These are phyloP conservation scores for Tylopilus sp. DNA, from an alignment of 1,284 basidiomycete species.

Conservation along the genomic window DNA sequence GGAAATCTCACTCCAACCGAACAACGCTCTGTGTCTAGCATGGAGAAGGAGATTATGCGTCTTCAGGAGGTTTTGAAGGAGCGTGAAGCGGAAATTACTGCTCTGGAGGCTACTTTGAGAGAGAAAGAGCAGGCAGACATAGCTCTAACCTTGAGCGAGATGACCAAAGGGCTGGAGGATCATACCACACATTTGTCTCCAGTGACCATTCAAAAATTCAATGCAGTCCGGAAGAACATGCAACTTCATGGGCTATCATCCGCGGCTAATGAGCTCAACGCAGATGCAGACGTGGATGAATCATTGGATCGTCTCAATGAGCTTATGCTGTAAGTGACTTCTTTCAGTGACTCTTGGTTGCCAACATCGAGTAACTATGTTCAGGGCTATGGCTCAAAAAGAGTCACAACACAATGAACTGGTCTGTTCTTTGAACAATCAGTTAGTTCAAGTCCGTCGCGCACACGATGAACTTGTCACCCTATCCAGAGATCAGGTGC, in stretches of 20 bases:
- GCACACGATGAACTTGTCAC: constrained; percentile 78
- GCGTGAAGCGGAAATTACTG: constrained; percentile 80
- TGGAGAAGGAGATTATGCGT: constrained; percentile 91
- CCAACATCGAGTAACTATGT: constrained; percentile 7
- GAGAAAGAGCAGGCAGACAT: constrained; percentile 38
- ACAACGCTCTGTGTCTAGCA: constrained; percentile 68
- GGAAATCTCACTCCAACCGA: constrained; percentile 44
- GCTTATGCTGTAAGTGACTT: constrained; percentile 70
- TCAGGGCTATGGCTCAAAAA: constrained; percentile 91
- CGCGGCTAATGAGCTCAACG: constrained; percentile 24
- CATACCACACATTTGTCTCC: constrained; percentile 52
- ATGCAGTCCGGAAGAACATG: constrained; percentile 64
- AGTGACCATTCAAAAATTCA: constrained; percentile 66
- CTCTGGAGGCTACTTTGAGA: constrained; percentile 67
- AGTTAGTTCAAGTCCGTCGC: constrained; percentile 66
- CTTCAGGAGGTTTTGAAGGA: constrained; percentile 85
- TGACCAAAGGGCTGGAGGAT: constrained; percentile 16
- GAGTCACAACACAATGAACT: constrained; percentile 80
- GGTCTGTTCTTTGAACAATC: constrained; percentile 64
- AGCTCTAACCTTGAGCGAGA: constrained; percentile 5
- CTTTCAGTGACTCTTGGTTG: constrained; percentile 4
- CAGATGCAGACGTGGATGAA: constrained; percentile 55
- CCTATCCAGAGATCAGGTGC: constrained; percentile 77
- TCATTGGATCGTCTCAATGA: constrained; percentile 76
- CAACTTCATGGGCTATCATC: constrained; percentile 41